These are phyloP conservation scores for Dionaea muscipula DNA, from an alignment of 179 eudicot species.

Conservation along the genomic window DNA sequence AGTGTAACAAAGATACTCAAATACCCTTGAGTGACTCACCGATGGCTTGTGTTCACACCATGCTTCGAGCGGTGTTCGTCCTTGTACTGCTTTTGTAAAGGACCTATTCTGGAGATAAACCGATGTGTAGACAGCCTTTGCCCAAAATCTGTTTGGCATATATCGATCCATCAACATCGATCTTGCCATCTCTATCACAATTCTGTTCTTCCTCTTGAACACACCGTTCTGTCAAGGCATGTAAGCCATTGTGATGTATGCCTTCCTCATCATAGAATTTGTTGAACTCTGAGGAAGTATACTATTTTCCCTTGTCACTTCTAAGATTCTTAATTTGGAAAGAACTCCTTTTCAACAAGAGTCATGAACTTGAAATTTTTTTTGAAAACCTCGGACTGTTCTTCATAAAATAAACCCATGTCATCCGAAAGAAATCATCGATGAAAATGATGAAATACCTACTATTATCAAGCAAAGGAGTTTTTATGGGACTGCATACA, in stretches of 20 bases:
- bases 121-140: slow-evolving; percentile 1
- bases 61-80: slow-evolving; percentile 5
- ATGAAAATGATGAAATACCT: slow-evolving; percentile 11
- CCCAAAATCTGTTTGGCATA: slow-evolving; percentile 7
- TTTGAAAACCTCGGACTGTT: slow-evolving; percentile 6
- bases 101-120: slow-evolving; percentile 2
- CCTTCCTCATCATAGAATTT: slow-evolving; percentile 8
- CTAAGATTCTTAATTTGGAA: background rate
- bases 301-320: background rate
- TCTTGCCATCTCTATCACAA: background rate
- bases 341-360: background rate
- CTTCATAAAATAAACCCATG: slow-evolving; percentile 12
- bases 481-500: slow-evolving; percentile 9
- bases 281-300: slow-evolving; percentile 1
- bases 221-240: background rate
- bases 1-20: slow-evolving; percentile 7
- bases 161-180: slow-evolving; percentile 4
- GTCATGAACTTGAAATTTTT: slow-evolving; percentile 10
- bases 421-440: slow-evolving; percentile 10
- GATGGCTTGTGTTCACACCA: slow-evolving; percentile 7
- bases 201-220: slow-evolving; percentile 5
- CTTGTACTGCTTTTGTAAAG: slow-evolving; percentile 3
- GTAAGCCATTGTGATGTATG: slow-evolving; percentile 3
- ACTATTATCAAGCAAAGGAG: background rate
- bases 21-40: slow-evolving; percentile 8